Evolutionary conservation across 106 monocot genomes (phyloP).

Genomic region (Platanthera guangdongensis): DNA sequence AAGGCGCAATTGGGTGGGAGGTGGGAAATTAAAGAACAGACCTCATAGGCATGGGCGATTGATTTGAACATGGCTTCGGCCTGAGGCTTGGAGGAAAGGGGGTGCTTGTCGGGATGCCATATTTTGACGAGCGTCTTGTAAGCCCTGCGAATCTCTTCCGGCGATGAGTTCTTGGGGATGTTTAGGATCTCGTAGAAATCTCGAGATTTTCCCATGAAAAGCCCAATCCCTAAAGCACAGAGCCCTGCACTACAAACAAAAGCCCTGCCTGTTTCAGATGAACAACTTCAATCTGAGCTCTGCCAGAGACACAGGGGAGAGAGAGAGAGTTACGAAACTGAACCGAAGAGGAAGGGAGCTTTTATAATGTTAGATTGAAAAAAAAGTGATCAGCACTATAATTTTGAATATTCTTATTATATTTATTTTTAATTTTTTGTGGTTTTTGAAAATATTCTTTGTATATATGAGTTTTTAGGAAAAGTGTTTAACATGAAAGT

Average conservation of each 20-base stretch:
- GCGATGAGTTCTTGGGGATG: constrained; percentile 39
- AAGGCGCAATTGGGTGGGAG: neutral
- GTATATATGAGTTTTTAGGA: no score
- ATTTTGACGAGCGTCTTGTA: constrained; percentile 42
- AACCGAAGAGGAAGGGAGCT: neutral
- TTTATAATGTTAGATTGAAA: no score
- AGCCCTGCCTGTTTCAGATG: neutral
- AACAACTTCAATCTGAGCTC: neutral
- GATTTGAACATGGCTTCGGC: constrained; percentile 56
- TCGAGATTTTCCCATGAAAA: constrained; percentile 3
- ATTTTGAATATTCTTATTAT: no score
- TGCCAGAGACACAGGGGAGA: neutral
- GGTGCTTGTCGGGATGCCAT: constrained; percentile 80
- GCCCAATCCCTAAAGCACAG: neutral
- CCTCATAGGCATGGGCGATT: constrained; percentile 62
- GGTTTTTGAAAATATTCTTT: no score
- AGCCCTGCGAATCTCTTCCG: constrained; percentile 40
- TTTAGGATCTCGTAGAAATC: constrained; percentile 45
- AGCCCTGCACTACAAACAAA: neutral
- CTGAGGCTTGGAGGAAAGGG: constrained; percentile 40
- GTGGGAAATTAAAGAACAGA: neutral
- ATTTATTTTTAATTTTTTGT: no score
- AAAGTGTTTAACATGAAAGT: no score
- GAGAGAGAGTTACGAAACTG: neutral
- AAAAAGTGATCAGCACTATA: no score